Evolutionary conservation across 352 stramenopile species (phyloP).

Genomic region (Achlya hypogyna): DNA sequence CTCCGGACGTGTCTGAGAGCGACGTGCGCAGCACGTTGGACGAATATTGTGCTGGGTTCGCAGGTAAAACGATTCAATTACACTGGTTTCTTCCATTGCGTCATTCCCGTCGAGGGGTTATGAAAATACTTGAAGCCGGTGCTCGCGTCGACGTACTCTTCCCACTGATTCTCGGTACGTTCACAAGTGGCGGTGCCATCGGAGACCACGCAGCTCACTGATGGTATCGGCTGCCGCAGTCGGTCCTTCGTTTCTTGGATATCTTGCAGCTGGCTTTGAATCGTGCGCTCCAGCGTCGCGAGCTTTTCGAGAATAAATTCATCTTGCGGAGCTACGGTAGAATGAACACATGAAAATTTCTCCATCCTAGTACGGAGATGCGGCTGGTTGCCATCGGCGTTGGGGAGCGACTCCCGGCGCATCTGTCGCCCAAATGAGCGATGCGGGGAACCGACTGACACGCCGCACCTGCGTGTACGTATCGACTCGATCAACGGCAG

Average conservation of each 20-base stretch:
- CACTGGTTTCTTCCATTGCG: conserved; percentile 14
- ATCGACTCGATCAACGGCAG: neutral
- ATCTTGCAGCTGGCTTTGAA: conserved; percentile 8
- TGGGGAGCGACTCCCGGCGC: neutral
- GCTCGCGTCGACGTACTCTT: conserved; percentile 4
- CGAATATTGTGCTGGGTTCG: too few relatives aligned
- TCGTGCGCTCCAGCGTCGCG: neutral
- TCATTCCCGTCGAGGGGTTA: conserved; percentile 2
- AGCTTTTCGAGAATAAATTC: conserved; percentile 7
- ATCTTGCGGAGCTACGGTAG: neutral
- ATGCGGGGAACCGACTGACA: neutral
- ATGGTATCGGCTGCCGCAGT: too few relatives aligned
- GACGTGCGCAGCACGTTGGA: too few relatives aligned
- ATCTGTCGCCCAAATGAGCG: neutral
- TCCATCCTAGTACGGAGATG: neutral
- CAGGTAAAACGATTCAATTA: too few relatives aligned
- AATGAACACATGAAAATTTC: neutral
- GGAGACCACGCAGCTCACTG: too few relatives aligned
- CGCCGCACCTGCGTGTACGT: neutral
- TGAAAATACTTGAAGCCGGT: conserved; percentile 17
- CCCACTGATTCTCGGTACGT: neutral
- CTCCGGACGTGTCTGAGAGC: too few relatives aligned
- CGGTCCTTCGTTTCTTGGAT: conserved; percentile 8
- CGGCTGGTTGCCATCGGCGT: neutral
- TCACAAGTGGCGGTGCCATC: too few relatives aligned